phyloP scores from a whole-genome alignment of 345 rosid species.

The Clarkia xantiana region DNA sequence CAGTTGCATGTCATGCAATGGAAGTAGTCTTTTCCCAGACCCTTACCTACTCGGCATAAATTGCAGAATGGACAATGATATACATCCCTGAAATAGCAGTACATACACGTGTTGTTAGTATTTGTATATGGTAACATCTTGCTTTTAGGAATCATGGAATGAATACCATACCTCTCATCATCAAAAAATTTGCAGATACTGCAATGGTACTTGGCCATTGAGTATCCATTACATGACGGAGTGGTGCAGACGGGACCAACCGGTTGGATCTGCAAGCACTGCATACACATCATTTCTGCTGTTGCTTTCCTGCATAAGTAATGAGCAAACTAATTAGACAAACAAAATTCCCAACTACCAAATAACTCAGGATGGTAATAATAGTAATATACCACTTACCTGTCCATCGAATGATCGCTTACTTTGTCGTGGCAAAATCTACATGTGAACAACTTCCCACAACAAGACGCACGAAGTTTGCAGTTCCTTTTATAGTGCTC shows the following conservation, averaged over 20 bases:
- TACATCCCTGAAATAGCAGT: constrained; percentile 34
- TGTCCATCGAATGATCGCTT: constrained; percentile 59
- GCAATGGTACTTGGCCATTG: constrained; percentile 64
- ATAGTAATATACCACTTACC: constrained; percentile 20
- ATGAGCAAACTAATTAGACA: constrained; percentile 2
- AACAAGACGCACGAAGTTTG: constrained; percentile 56
- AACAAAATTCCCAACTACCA: background rate
- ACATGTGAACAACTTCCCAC: constrained; percentile 49
- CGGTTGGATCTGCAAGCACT: constrained; percentile 40
- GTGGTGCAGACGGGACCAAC: constrained; percentile 39
- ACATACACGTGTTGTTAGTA: constrained; percentile 1
- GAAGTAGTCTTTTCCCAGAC: constrained; percentile 77
- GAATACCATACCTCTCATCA: constrained; percentile 54
- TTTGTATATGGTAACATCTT: background rate
- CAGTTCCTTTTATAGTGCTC: constrained; percentile 65
- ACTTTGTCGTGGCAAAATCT: constrained; percentile 68
- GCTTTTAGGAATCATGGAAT: background rate
- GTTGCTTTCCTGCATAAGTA: constrained; percentile 38
- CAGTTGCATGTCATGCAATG: constrained; percentile 97
- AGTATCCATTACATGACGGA: constrained; percentile 32
- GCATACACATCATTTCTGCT: constrained; percentile 67
- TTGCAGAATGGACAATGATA: constrained; percentile 93
- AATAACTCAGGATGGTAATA: background rate
- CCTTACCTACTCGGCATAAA: constrained; percentile 79
- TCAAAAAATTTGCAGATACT: constrained; percentile 84